Evolutionary conservation across 805 yeast species (phyloP), one percentile per base, ranked within the genome.

Genomic region (Maudiozyma bulderi): DNA sequence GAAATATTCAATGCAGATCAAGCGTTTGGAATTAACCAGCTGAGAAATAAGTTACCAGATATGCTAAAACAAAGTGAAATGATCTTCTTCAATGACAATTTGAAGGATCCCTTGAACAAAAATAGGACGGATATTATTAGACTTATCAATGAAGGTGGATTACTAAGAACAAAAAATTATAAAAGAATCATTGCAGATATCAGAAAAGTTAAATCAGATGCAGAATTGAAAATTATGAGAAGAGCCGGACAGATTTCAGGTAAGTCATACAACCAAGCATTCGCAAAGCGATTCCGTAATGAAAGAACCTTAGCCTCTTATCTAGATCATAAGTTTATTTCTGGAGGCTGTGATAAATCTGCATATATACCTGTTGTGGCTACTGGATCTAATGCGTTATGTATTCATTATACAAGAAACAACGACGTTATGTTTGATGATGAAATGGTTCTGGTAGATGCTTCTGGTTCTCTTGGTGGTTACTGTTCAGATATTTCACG

Each of bases 281-380:
- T 81, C 59, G 82, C 86, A 2, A 71, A 72, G 49, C 74, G 76
- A 34, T 78, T 91, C 58, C 66, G 67, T 43, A 79, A 84, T 8
- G 99, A 93, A 64, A 78, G 84, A 61, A 82, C 88, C 2, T 71
- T 93, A 37, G 85, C 86, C 20, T 78, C 95, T 8, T 89, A 73
- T 61, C 69, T 93, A 50, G 95, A 91, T 54, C 86, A 86, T 64
- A 76, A 82, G 57, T 91, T 93, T 64, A 77, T 84, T 10, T 73
- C 80, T 40, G 89, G 91, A 30, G 99, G 99, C 0, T 89, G 97
- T 66, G 95, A 87, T 54, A 78, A 78, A 52, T 78, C 84, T 39
- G 97, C 97, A 0, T 93, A 93, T 62, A 78, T 90, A 20, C 98
- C 99, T 0, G 99, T 93, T 8, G 95, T 93, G 3, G 99, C 98